Evolutionary conservation across 2,329 filamentous ascomycete genomes (phyloP), one percentile per base, ranked within the genome.

Genomic region (Microcyclospora tardicrescens): DNA sequence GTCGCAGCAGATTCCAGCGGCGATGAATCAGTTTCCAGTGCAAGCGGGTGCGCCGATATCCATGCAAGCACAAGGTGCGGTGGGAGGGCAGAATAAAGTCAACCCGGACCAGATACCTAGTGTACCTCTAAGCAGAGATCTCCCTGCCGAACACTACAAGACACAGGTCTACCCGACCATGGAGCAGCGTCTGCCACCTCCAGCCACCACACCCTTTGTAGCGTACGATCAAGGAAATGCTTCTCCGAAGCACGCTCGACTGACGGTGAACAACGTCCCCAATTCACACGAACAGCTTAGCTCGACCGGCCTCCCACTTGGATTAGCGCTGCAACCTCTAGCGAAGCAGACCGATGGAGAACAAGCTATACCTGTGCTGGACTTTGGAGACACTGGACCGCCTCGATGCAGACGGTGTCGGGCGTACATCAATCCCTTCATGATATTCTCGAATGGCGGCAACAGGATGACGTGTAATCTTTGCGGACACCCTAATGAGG

Each of bases 381-480:
- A 98, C 63, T 98, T 96, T 69, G 91, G 91, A 35, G 86, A 95
- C 32, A 66, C 67, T 30, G 91, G 91, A 0, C 91, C 91, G 31
- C 91, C 91, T 15, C 76, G 91, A 59, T 98, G 91, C 63, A 77
- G 84, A 53, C 74, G 91, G 64, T 98, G 91, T 67, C 75, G 91
- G 57, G 82, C 89, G 11, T 98, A 98, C 63, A 93, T 98, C 65
- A 98, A 98, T 57, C 91, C 91, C 2, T 98, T 98, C 59, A 96
- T 98, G 91, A 83, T 87, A 57, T 98, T 98, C 71, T 76, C 82
- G 42, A 81, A 82, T 12, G 89, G 89, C 29, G 91, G 91, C 41
- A 94, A 89, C 65, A 94, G 93, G 59, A 93, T 94, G 59, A 85
- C 94, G 37, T 98, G 91, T 67, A 98, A 98, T 57, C 84, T 98